Conservation (phyloP, 2,329 filamentous ascomycete genomes). For the Didymella segeticola region DNA sequence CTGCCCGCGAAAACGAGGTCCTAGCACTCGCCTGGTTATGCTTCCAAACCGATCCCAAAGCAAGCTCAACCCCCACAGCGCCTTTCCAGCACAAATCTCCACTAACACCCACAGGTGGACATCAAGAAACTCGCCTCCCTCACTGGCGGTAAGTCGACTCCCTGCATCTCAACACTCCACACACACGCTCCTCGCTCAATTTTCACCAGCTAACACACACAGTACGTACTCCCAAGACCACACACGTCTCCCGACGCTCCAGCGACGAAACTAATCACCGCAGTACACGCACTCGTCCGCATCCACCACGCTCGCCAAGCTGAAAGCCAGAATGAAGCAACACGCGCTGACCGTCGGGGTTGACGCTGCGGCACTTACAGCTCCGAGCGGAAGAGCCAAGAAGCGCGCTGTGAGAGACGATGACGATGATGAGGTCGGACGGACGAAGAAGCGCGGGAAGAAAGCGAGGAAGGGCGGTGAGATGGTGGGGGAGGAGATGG, state of each 20-base stretch:
- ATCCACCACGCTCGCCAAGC: conserved; percentile 36
- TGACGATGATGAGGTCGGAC: background rate
- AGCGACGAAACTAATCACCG: background rate
- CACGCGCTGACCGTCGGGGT: background rate
- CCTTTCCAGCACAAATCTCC: too few relatives aligned
- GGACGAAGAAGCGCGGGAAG: background rate
- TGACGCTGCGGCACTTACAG: background rate
- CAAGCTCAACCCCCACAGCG: too few relatives aligned
- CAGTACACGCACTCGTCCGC: conserved; percentile 37
- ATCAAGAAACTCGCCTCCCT: conserved; percentile 21
- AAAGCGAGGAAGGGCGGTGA: background rate
- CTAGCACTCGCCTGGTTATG: conserved; percentile 45
- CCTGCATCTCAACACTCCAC: background rate
- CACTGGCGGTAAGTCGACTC: conserved; percentile 10
- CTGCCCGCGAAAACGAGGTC: conserved; percentile 37
- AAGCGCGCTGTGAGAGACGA: background rate
- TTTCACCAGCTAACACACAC: background rate
- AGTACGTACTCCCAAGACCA: too few relatives aligned
- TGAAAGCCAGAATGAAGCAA: conserved; percentile 18
- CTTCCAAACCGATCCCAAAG: conserved; percentile 41
- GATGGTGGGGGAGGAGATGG: background rate
- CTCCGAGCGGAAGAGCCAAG: background rate
- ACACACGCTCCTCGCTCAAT: background rate
- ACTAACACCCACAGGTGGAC: conserved; percentile 14
- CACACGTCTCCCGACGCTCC: too few relatives aligned